Evolutionary conservation across 257 asterid genomes (phyloP), one percentile per base, ranked within the genome.

Genomic region (Solanum clarkiae): DNA sequence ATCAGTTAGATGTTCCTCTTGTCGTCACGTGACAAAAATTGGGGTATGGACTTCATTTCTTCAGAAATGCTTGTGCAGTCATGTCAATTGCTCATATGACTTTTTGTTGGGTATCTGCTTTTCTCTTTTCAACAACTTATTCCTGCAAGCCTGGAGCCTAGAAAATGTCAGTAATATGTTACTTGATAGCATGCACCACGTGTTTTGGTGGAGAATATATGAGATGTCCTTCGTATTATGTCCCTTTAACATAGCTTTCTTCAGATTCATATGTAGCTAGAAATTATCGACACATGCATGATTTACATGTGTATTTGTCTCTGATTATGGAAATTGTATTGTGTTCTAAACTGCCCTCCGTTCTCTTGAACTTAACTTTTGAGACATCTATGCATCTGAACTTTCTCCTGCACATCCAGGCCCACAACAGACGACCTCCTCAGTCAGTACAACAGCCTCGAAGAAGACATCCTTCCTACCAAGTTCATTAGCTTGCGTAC

Each of bases 1-100:
- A 20, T 92, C 95, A 5, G 98, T 96, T 74, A 90, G 88, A 80
- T 96, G 99, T 86, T 86, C 95, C 83, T 90, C 97, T 82, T 96
- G 99, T 88, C 93, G 86, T 79, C 86, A 85, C 55, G 91, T 95
- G 80, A 95, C 98, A 0, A 92, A 93, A 88, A 93, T 96, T 79
- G 95, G 95, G 71, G 99, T 96, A 93, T 10, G 92, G 82, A 36
- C 70, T 72, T 84, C 86, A 72, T 63, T n/a, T 86, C 81, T 86
- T 81, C 54, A 16, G 54, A 16, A 70, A 66, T 42, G 15, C 74
- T 44, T 82, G 42, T 15, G 47, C 29, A 44, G 47, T 42, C n/a
- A 6, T 63, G 63, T 49, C 63, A 20, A 42, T 66, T 72, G 26
- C 10, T 45, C 83, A 79, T 63, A 24, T 47, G 42, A 20, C 11